Conservation (phyloP, 441 rosid species). For the Capsella rubella region DNA sequence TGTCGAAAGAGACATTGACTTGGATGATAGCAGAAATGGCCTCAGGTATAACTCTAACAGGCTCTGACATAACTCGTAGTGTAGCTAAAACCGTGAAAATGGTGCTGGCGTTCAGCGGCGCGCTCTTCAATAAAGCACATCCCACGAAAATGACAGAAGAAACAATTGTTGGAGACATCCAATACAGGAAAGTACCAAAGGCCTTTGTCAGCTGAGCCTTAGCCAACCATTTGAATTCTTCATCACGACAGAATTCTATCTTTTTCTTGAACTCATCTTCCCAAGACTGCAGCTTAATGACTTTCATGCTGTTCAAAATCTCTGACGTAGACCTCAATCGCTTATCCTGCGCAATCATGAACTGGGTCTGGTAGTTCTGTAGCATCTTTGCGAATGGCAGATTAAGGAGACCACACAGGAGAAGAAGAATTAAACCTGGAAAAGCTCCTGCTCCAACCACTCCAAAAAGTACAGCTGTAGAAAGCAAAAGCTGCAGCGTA, state of each 20-base stretch:
- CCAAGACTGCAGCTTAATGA: conserved; percentile 94
- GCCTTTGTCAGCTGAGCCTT: conserved; percentile 63
- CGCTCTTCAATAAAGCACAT: conserved; percentile 65
- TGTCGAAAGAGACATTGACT: conserved; percentile 77
- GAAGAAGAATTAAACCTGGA: conserved; percentile 72
- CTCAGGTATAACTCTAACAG: conserved; percentile 85
- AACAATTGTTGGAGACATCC: conserved; percentile 82
- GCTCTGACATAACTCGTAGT: conserved; percentile 73
- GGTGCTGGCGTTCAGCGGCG: conserved; percentile 82
- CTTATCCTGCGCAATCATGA: conserved; percentile 85
- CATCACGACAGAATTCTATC: conserved; percentile 64
- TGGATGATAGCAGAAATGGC: conserved; percentile 80
- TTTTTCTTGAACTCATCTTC: conserved; percentile 77
- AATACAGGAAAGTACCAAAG: conserved; percentile 62
- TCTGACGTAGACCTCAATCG: conserved; percentile 80
- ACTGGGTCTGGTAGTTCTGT: conserved; percentile 71
- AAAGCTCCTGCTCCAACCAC: conserved; percentile 84
- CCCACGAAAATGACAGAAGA: conserved; percentile 79
- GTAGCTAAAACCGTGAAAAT: conserved; percentile 89
- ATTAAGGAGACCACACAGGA: conserved; percentile 69
- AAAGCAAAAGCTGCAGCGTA: conserved; percentile 70
- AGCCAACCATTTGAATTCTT: conserved; percentile 81
- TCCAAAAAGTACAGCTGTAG: conserved; percentile 61
- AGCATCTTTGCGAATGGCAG: conserved; percentile 79
- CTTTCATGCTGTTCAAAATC: conserved; percentile 83